A percentile compares a stretch with the other conserved stretches of the same genome.
Evolutionary conservation across 768 basidiomycete genomes (phyloP).

Genomic region (Tricholoma saponaceum): DNA sequence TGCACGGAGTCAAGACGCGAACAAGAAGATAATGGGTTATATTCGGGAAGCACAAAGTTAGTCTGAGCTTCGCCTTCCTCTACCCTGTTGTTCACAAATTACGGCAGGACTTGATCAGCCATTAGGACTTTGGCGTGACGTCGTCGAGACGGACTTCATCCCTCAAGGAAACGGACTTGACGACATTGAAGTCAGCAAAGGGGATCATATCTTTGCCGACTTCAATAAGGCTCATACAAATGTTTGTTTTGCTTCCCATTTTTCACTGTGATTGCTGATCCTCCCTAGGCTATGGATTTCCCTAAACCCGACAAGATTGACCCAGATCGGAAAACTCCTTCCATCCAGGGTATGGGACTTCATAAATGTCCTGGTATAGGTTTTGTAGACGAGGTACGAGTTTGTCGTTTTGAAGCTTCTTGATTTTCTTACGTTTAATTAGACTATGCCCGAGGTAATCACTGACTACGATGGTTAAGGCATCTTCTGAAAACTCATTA

Average conservation of each 20-base stretch:
- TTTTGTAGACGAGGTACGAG: conserved; percentile 19
- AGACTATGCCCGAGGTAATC: conserved; percentile 21
- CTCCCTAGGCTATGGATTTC: conserved; percentile 10
- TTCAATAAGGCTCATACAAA: conserved; percentile 10
- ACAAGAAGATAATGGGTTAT: conserved; percentile 18
- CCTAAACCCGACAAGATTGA: conserved; percentile 9
- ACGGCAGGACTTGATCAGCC: conserved; percentile 11
- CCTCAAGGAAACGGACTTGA: conserved; percentile 7
- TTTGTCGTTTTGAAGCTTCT: neutral
- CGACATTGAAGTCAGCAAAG: conserved; percentile 8
- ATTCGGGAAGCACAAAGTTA: conserved; percentile 23
- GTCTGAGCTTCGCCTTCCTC: neutral
- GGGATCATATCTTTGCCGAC: conserved; percentile 16
- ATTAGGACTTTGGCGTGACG: conserved; percentile 15
- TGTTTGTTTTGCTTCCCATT: conserved; percentile 4
- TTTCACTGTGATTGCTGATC: neutral
- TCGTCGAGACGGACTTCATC: conserved; percentile 6
- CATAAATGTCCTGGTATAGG: conserved; percentile 21
- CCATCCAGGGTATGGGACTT: conserved; percentile 19
- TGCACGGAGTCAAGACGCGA: conserved; percentile 6
- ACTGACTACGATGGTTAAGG: neutral
- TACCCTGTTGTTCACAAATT: neutral
- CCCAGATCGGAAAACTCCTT: conserved; percentile 8
- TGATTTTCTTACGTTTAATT: neutral
- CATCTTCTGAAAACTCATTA: neutral